These are phyloP conservation scores for Geranium rotundifolium DNA, from an alignment of 345 rosid species.

Conservation along the genomic window DNA sequence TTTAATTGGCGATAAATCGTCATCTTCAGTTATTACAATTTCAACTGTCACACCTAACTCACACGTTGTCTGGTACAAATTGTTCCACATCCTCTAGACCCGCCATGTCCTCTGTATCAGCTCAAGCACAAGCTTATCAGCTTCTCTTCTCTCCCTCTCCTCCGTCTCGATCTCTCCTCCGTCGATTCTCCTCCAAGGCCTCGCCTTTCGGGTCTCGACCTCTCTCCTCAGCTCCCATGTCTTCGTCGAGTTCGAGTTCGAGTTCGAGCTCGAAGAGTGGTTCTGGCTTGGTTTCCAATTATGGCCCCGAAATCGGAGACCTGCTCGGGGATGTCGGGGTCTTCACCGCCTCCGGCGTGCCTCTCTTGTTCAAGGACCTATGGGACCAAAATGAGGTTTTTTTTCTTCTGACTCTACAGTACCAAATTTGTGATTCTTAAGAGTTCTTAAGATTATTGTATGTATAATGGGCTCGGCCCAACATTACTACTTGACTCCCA, in stretches of 20 bases:
- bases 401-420: too few relatives aligned
- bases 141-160: neutral
- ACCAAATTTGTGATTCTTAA: too few relatives aligned
- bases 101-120: neutral
- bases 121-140: neutral
- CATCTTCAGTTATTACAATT: too few relatives aligned
- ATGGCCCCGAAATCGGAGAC: slow-evolving; percentile 25
- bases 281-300: slow-evolving; percentile 16
- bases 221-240: neutral
- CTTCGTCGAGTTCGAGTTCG: neutral
- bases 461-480: too few relatives aligned
- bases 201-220: slow-evolving; percentile 1
- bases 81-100: neutral
- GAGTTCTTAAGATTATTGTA: too few relatives aligned
- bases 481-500: too few relatives aligned
- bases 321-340: slow-evolving; percentile 48
- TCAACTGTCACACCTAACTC: neutral
- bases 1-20: too few relatives aligned
- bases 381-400: slow-evolving; percentile 79
- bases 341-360: slow-evolving; percentile 52
- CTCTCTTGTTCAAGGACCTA: slow-evolving; percentile 53
- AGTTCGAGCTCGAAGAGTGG: neutral
- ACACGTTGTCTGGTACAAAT: neutral
- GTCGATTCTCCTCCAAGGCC: neutral
- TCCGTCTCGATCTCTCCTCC: neutral